phyloP scores from a whole-genome alignment of 306 rosid genomes.

The Malus domestica region ASM211411v1 NC_041800.1:16454501-16455000 shows the following conservation, averaged over 20 bases:
- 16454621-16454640: constrained; percentile 55
- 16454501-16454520: constrained; percentile 91
- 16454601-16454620: constrained; percentile 68
- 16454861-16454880: constrained; percentile 65
- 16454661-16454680: constrained; percentile 78
- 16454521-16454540: constrained; percentile 90
- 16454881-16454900: constrained; percentile 58
- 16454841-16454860: constrained; percentile 62
- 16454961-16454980: not conserved
- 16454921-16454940: constrained; percentile 32
- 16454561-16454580: constrained; percentile 82
- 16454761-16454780: constrained; percentile 4
- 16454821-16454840: constrained; percentile 34
- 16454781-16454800: not conserved
- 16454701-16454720: not conserved
- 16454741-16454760: not conserved
- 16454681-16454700: constrained; percentile 34
- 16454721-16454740: not conserved
- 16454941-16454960: constrained; percentile 45
- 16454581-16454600: constrained; percentile 72
- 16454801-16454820: constrained; percentile 8
- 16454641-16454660: constrained; percentile 58
- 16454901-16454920: constrained; percentile 35
- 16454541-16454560: constrained; percentile 92
- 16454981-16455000: not conserved